These are phyloP conservation scores for Klebsormidium nitens DNA, from an alignment of 139 green algal genomes.

Conservation along the genomic window DNA sequence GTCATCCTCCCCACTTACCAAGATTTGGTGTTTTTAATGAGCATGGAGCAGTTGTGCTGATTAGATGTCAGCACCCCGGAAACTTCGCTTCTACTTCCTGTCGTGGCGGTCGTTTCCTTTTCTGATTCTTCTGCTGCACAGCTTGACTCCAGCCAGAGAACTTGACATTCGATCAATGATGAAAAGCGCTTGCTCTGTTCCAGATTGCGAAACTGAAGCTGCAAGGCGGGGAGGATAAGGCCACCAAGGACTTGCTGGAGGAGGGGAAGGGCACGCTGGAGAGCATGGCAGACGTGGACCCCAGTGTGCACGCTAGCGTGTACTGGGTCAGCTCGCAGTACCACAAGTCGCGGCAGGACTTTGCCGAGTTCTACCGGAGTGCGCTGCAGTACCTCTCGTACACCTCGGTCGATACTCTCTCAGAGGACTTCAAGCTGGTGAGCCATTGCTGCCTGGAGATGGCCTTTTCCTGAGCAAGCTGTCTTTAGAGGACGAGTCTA, in stretches of 20 bases:
- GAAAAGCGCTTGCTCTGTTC: conserved; percentile 49
- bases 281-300: conserved; percentile 69
- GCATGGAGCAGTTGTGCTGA: no score
- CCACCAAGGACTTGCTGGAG: conserved; percentile 59
- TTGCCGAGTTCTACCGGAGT: conserved; percentile 82
- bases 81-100: no score
- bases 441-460: conserved; percentile 10
- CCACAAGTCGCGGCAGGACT: conserved; percentile 77
- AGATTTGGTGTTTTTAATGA: no score
- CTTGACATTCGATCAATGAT: no score
- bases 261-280: conserved; percentile 70
- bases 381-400: conserved; percentile 88
- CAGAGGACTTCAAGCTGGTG: conserved; percentile 59
- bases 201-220: conserved; percentile 84
- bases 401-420: conserved; percentile 72
- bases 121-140: no score
- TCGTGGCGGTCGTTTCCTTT: no score
- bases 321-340: conserved; percentile 78
- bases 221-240: conserved; percentile 36
- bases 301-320: conserved; percentile 74
- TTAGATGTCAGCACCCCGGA: no score
- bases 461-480: no score
- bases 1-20: no score
- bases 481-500: no score
- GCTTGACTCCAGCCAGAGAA: no score